Percentiles rank a stretch among this genome's conserved stretches.
These are phyloP conservation scores for Tardiomyces digboiensis DNA, from an alignment of 1,139 yeast species.

Conservation along the genomic window DNA sequence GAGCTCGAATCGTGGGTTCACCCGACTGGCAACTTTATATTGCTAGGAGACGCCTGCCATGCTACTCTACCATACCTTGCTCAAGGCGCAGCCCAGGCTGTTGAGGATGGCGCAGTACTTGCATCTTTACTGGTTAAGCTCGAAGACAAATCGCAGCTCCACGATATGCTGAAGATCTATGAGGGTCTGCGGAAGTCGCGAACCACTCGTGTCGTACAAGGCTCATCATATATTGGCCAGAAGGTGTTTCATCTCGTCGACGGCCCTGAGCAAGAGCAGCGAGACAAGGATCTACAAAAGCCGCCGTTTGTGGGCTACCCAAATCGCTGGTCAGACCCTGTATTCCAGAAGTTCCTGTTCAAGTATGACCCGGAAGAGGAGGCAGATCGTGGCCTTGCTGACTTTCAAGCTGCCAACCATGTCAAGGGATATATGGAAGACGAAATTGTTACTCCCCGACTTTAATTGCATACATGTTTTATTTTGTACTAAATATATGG, in stretches of 20 bases:
- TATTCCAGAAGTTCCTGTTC: neutral
- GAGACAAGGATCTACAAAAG: conserved; percentile 15
- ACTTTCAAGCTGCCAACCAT: neutral
- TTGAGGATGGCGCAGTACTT: conserved; percentile 13
- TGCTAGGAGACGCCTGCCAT: conserved; percentile 20
- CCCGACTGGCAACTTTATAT: conserved; percentile 8
- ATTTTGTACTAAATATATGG: no score
- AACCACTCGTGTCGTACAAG: conserved; percentile 21
- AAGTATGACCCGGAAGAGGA: neutral
- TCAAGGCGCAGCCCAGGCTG: conserved; percentile 32
- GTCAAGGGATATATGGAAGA: neutral
- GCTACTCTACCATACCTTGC: conserved; percentile 32
- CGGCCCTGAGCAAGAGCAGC: conserved; percentile 21
- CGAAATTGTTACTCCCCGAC: neutral
- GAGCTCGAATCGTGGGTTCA: conserved; percentile 9
- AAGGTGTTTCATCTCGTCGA: conserved; percentile 26
- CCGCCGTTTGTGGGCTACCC: neutral
- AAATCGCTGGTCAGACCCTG: neutral
- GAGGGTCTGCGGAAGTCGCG: conserved; percentile 24
- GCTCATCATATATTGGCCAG: conserved; percentile 10
- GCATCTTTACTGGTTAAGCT: conserved; percentile 11
- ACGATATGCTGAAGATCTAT: conserved; percentile 11
- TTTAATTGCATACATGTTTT: no score
- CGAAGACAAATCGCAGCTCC: conserved; percentile 12
- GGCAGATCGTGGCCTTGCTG: neutral